phyloP scores from a whole-genome alignment of 208 protist species.

The Wallacemonas sp. region DNA sequence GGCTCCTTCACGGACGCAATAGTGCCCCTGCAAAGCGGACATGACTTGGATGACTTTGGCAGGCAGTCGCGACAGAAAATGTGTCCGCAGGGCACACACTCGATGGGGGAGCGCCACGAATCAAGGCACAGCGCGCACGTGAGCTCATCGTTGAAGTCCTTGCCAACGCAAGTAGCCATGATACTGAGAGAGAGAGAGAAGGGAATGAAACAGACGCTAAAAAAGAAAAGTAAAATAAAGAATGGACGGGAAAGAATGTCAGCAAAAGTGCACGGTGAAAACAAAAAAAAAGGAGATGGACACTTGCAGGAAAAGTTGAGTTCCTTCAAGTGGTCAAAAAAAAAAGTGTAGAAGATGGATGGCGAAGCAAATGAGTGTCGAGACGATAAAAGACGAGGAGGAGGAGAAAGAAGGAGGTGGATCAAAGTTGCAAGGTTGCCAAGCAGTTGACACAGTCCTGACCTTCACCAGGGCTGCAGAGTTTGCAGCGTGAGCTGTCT shows the following conservation, averaged over 20 bases:
- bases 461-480: too few relatives aligned
- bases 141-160: slow-evolving; percentile 26
- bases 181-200: background rate
- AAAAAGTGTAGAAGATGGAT: background rate
- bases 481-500: slow-evolving; percentile 20
- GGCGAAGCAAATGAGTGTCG: background rate
- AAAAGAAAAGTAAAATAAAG: slow-evolving; percentile 14
- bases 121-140: slow-evolving; percentile 29
- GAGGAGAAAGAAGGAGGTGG: background rate
- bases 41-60: slow-evolving; percentile 31
- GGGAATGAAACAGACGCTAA: slow-evolving; percentile 8
- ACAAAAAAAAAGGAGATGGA: background rate
- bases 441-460: background rate
- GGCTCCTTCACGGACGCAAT: slow-evolving; percentile 36
- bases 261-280: background rate
- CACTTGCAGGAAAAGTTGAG: too few relatives aligned
- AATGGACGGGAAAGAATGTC: background rate
- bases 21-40: slow-evolving; percentile 58
- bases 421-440: background rate
- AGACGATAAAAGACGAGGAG: background rate
- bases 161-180: slow-evolving; percentile 14
- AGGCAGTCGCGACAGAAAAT: slow-evolving; percentile 67
- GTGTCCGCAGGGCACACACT: slow-evolving; percentile 51
- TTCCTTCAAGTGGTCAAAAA: too few relatives aligned
- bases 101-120: slow-evolving; percentile 24